Base-by-base conservation (phyloP, 208 protist genomes). In the Leishmania mexicana region DNA sequence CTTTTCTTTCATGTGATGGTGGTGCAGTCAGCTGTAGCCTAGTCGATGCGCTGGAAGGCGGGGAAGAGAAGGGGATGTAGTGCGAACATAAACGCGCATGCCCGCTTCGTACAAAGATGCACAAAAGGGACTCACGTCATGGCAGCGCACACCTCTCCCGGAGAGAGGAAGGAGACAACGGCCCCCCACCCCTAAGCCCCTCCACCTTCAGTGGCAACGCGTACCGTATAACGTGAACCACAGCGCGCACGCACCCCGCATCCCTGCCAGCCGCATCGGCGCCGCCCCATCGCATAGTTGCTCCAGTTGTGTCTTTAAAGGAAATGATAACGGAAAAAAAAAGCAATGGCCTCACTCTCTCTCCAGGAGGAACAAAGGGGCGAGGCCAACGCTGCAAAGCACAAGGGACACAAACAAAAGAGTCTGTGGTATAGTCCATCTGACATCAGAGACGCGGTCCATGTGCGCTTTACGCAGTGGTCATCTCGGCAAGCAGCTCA, bases 401-500 rank as follows among this genome's bases (percentile, higher is more conserved):
- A 62, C 40, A 72, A 24, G 21, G 40, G 60, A 42, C 58, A 38
- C 10, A 79, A 57, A 83, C 15, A 76, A 81, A 77, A 73, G 67
- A 71, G 65, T 70, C 60, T 79, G 71, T 78, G 70, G 64, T 76
- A 64, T 76, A 84, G 68, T 80, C 67, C 75, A 75, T 77, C 65
- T 84, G 78, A 57, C 49, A 60, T 60, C 49, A 6, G 62, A 78
- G 10, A 62, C 19, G 54, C 28, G 11, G 35, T 2, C 35, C 47
- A 31, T 60, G 72, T 76, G 49, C 72, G 31, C 51, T 38, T 81
- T 79, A 89, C 80, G 80, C 82, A 67, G 86, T 84, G 40, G 80
- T 78, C 65, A 86, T 86, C 85, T 87, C 85, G 64, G 93, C 85
- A 65, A 98, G 92, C 86, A 95, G 93, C 64, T 96, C 93, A 53